Conservation (phyloP, 495 filamentous ascomycete genomes). For the Penicillium fimorum region DNA sequence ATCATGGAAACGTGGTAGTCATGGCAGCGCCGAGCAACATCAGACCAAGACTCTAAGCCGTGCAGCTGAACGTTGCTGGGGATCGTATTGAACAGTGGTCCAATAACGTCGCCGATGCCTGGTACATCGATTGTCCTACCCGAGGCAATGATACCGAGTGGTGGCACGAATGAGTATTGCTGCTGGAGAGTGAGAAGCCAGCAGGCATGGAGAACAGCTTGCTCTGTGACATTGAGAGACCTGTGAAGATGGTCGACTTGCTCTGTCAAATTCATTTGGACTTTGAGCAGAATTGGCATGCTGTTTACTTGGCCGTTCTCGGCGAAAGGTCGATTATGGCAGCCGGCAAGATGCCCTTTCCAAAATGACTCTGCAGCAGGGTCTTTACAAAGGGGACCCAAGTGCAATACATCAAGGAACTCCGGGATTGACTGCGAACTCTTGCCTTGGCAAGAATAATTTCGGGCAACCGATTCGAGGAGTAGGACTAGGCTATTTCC, state of each 20-base stretch:
- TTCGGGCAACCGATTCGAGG: slow-evolving; percentile 51
- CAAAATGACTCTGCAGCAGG: slow-evolving; percentile 62
- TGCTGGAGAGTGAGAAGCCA: slow-evolving; percentile 36
- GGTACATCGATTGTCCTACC: slow-evolving; percentile 50
- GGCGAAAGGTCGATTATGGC: slow-evolving; percentile 30
- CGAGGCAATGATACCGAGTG: slow-evolving; percentile 43
- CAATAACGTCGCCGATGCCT: slow-evolving; percentile 66
- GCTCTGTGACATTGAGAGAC: slow-evolving; percentile 40
- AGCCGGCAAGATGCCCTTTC: slow-evolving; percentile 53
- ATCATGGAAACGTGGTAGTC: slow-evolving; percentile 42
- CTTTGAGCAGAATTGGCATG: slow-evolving; percentile 19
- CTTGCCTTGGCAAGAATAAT: slow-evolving; percentile 29
- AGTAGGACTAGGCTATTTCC: slow-evolving; percentile 72
- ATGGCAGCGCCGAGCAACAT: slow-evolving; percentile 37
- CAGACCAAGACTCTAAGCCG: slow-evolving; percentile 31
- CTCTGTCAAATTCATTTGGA: slow-evolving; percentile 16
- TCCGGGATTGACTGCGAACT: slow-evolving; percentile 12
- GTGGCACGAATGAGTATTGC: slow-evolving; percentile 32
- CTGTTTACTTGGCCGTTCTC: slow-evolving; percentile 8
- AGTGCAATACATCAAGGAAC: slow-evolving; percentile 43
- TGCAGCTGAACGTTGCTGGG: slow-evolving; percentile 60
- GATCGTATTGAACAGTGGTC: slow-evolving; percentile 87
- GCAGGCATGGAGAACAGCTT: slow-evolving; percentile 45
- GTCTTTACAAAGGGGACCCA: slow-evolving; percentile 45
- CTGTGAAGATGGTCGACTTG: slow-evolving; percentile 23